Percentiles rank a stretch among this genome's conserved stretches.
Conservation (phyloP, 2,329 filamentous ascomycete species). For the Alternaria gansuensis region DNA sequence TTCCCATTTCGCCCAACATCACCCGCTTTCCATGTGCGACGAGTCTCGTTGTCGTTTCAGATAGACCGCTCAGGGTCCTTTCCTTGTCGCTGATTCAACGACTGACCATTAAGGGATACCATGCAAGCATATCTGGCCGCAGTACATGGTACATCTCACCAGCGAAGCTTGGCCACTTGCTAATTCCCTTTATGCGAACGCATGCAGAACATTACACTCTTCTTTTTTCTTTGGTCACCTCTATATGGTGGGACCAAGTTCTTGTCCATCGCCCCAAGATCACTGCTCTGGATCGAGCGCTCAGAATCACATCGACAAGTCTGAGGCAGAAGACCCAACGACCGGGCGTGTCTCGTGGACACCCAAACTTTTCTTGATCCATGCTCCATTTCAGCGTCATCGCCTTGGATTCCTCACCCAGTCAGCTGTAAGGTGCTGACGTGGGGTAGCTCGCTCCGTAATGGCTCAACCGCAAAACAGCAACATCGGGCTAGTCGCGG, state of each 20-base stretch:
- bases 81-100: background rate
- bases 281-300: constrained; percentile 9
- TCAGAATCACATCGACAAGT: background rate
- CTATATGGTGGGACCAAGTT: background rate
- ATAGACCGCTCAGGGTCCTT: background rate
- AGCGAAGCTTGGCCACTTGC: background rate
- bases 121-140: background rate
- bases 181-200: constrained; percentile 1
- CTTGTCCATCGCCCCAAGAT: background rate
- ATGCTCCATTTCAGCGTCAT: constrained; percentile 11
- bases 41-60: background rate
- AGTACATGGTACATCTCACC: background rate
- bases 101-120: background rate
- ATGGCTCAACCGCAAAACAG: constrained; percentile 11
- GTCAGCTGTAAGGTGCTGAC: constrained; percentile 10
- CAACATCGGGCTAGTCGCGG: constrained; percentile 16
- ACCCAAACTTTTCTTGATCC: constrained; percentile 12
- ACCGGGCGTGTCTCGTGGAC: constrained; percentile 11
- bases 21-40: constrained; percentile 3
- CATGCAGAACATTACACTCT: background rate
- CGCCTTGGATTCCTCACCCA: constrained; percentile 7
- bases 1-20: constrained; percentile 4
- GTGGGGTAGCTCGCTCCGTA: constrained; percentile 11
- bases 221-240: background rate
- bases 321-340: constrained; percentile 1